These are phyloP conservation scores for Botryotinia narcissicola DNA, from an alignment of 2,329 filamentous ascomycete genomes.

Conservation along the genomic window DNA sequence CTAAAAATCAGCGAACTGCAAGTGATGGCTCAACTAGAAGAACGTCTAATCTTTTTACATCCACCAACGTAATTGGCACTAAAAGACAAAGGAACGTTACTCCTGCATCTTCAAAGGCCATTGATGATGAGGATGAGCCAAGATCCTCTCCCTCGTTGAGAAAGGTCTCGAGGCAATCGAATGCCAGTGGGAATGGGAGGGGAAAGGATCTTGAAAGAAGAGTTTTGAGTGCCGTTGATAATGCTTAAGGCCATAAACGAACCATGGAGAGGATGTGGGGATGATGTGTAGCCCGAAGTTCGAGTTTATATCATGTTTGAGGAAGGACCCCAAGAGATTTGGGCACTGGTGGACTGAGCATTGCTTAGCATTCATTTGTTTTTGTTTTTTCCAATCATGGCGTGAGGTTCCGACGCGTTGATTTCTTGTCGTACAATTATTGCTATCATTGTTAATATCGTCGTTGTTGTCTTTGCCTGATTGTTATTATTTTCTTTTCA, in stretches of 20 bases:
- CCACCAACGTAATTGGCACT: constrained; percentile 28
- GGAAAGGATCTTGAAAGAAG: constrained; percentile 27
- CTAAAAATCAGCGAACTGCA: neutral
- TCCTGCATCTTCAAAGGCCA: constrained; percentile 45
- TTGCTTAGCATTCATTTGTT: neutral
- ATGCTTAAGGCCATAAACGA: constrained; percentile 22
- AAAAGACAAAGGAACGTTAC: constrained; percentile 51
- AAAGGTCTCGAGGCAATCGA: constrained; percentile 30
- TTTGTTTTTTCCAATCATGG: neutral
- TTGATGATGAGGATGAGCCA: constrained; percentile 49
- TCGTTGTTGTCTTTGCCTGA: constrained; percentile 8
- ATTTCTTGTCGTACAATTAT: neutral
- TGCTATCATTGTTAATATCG: neutral
- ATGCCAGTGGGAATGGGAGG: constrained; percentile 12
- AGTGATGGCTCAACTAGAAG: constrained; percentile 23
- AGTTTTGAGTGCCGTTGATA: constrained; percentile 31
- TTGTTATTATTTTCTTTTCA: neutral
- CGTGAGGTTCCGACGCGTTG: neutral
- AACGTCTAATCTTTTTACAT: constrained; percentile 26
- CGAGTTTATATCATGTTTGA: neutral
- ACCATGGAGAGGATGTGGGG: neutral
- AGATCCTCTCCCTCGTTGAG: constrained; percentile 27
- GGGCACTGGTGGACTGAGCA: neutral
- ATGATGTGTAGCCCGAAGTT: neutral
- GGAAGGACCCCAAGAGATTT: neutral